Conservation (phyloP, 352 stramenopile species). For the Thalassiosira hispida region DNA sequence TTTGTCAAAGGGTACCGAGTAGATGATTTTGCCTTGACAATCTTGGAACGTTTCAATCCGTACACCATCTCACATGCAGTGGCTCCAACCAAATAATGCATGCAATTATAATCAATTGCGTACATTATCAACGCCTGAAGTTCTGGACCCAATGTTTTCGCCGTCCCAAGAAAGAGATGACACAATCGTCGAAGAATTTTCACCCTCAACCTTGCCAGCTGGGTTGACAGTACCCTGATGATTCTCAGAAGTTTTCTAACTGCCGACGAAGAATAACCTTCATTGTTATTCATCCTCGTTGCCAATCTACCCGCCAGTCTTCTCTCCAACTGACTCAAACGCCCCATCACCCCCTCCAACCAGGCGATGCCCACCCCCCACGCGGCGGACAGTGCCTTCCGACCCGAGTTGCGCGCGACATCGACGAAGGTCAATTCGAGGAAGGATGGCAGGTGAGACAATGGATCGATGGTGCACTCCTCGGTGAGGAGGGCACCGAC, state of each 20-base stretch:
- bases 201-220: not conserved
- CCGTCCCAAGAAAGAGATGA: slow-evolving; percentile 15
- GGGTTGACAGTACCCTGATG: not conserved
- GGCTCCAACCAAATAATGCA: slow-evolving; percentile 45
- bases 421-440: slow-evolving; percentile 78
- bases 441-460: slow-evolving; percentile 74
- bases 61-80: slow-evolving; percentile 57
- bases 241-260: not conserved
- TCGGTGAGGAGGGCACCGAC: slow-evolving; percentile 71
- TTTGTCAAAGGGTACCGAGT: slow-evolving; percentile 3
- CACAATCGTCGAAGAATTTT: slow-evolving; percentile 29
- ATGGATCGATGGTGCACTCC: slow-evolving; percentile 75
- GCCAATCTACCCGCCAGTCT: slow-evolving; percentile 1
- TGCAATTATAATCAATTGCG: slow-evolving; percentile 53
- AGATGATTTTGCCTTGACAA: slow-evolving; percentile 17
- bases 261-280: not conserved
- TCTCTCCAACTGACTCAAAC: slow-evolving; percentile 21
- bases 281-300: not conserved
- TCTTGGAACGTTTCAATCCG: slow-evolving; percentile 49
- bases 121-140: slow-evolving; percentile 48
- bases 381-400: slow-evolving; percentile 45
- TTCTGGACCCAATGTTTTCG: slow-evolving; percentile 37
- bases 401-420: slow-evolving; percentile 53
- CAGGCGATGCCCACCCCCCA: slow-evolving; percentile 33
- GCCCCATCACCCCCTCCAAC: slow-evolving; percentile 8